Evolutionary conservation across 2,329 filamentous ascomycete species (phyloP).

Genomic region (Corniculantispora saksenae): DNA sequence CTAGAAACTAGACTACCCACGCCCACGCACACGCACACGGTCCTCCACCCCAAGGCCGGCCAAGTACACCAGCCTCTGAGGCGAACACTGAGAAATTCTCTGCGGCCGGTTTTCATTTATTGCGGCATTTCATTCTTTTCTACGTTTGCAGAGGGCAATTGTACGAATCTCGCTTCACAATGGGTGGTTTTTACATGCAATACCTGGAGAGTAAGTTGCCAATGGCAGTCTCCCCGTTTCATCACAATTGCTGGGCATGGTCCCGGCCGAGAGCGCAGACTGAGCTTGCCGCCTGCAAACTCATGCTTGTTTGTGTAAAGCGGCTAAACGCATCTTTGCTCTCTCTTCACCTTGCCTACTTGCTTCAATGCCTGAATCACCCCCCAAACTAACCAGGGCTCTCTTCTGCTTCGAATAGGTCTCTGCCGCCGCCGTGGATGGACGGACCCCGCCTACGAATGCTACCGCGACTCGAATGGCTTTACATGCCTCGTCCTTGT

Average conservation of each 20-base stretch:
- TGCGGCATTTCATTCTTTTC: constrained; percentile 8
- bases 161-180: constrained; percentile 33
- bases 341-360: no score
- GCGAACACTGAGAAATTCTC: constrained; percentile 16
- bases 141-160: constrained; percentile 9
- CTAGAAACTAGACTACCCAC: constrained; percentile 13
- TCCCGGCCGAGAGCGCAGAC: not conserved
- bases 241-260: constrained; percentile 54
- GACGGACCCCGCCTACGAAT: constrained; percentile 87
- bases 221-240: constrained; percentile 22
- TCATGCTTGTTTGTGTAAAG: not conserved
- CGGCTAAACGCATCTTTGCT: no score
- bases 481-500: constrained; percentile 90
- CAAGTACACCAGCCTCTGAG: constrained; percentile 14
- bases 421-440: constrained; percentile 93
- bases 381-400: not conserved
- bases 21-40: constrained; percentile 11
- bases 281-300: not conserved
- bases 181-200: constrained; percentile 70
- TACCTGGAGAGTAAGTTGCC: constrained; percentile 71
- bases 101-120: constrained; percentile 7
- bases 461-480: constrained; percentile 71
- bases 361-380: not conserved
- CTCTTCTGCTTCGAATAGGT: constrained; percentile 54
- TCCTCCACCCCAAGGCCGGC: constrained; percentile 1